Evolutionary conservation across 768 basidiomycete genomes (phyloP).

Genomic region (Pulveroboletus ravenelii): DNA sequence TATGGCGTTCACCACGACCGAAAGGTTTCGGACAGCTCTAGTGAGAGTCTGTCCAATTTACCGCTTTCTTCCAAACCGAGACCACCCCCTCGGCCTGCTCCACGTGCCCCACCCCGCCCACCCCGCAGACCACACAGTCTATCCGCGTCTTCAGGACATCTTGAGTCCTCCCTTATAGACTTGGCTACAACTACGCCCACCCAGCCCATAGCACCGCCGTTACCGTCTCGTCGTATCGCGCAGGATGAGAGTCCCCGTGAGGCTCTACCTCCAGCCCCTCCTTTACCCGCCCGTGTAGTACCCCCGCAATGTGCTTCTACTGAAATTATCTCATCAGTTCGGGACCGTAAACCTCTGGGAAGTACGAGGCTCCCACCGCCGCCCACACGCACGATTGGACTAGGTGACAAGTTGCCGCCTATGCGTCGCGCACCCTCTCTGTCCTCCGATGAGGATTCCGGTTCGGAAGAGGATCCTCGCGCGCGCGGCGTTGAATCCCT

Average conservation of each 20-base stretch:
- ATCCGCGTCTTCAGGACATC: neutral
- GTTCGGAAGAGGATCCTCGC: conserved; percentile 54
- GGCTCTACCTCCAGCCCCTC: conserved; percentile 15
- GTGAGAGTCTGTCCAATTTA: conserved; percentile 11
- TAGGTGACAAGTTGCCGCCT: conserved; percentile 67
- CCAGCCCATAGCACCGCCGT: conserved; percentile 31
- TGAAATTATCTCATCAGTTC: conserved; percentile 20
- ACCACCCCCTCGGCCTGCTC: conserved; percentile 21
- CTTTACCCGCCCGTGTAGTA: conserved; percentile 35
- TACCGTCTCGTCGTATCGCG: conserved; percentile 35
- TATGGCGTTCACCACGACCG: conserved; percentile 3
- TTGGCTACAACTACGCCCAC: conserved; percentile 11
- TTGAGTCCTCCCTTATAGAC: neutral
- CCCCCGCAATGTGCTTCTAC: neutral
- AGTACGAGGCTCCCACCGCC: conserved; percentile 56
- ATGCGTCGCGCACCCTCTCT: conserved; percentile 44
- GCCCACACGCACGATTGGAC: conserved; percentile 66
- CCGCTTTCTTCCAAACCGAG: conserved; percentile 15
- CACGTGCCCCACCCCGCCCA: conserved; percentile 19
- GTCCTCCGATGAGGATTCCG: conserved; percentile 50
- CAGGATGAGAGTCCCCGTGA: conserved; percentile 11
- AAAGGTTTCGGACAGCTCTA: conserved; percentile 21
- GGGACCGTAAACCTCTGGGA: conserved; percentile 27
- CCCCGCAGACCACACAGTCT: conserved; percentile 13
- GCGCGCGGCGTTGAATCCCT: conserved; percentile 47